Base-by-base conservation (phyloP, 2,329 filamentous ascomycete species). In the Aspergillus pseudonomiae region DNA sequence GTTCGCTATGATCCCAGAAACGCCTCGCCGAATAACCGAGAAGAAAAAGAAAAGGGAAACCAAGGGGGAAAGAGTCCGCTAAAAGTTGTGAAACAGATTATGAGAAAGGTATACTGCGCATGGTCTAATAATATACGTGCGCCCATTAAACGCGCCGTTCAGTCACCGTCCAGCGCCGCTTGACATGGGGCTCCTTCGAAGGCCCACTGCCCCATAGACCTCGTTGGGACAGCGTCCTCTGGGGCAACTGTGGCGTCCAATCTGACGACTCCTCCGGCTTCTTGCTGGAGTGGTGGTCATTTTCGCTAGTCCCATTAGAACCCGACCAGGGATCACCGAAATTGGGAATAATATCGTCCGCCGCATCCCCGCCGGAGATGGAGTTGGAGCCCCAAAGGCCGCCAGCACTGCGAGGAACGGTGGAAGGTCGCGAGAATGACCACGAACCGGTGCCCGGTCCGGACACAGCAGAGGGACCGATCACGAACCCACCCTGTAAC, bases 101-200 rank as follows among this genome's bases (percentile, higher is more conserved):
- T 14, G 6, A 16, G 14, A 36, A 16, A 36, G 34, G 34, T 7
- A 36, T 36, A 16, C 34, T 16, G 34, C 34, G 21, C 11, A 4
- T 14, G 24, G 7, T 9, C 14, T 16, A 16, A 19, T 48, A 3
- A 9, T 19, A 16, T 26, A 50, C 24, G 21, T 24, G 21, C 21
- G 5, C 46, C 26, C 14, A 11, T 63, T 50, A 67, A 48, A 62
- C 50, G 12, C 69, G 68, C 46, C 71, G 72, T 63, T 80, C 77
- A 10, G 75, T 70, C 56, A 80, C 71, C 3, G 78, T 79, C 78
- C 77, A 80, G 59, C 78, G 74, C 54, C 78, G 73, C 59, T 73
- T 74, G 21, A 71, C 64, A 39, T 65, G 65, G 5, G 63, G 57
- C 28, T 77, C 74, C 34, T 72, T 67, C 19, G 71, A 59, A 10